Evolutionary conservation across 1,284 basidiomycete species (phyloP).

Genomic region (Mycena sp.): DNA sequence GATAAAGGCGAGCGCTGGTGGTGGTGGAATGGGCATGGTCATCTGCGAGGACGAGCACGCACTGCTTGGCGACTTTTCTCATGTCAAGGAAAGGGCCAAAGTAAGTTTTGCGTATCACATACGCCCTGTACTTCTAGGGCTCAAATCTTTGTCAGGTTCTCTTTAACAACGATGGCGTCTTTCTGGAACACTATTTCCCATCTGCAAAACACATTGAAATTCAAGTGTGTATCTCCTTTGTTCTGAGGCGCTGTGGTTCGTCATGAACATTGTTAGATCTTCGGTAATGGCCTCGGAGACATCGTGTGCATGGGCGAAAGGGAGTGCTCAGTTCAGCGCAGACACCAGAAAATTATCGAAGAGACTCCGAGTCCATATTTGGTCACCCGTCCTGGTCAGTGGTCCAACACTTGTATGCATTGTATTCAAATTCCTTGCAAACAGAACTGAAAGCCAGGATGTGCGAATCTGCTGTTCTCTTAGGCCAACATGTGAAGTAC

Average conservation of each 20-base stretch:
- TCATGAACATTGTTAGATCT: slow-evolving; percentile 52
- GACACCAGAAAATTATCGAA: slow-evolving; percentile 82
- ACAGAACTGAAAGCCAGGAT: slow-evolving; percentile 41
- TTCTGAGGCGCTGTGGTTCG: not conserved
- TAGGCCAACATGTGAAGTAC: slow-evolving; percentile 64
- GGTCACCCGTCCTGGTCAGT: slow-evolving; percentile 46
- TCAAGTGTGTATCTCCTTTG: slow-evolving; percentile 53
- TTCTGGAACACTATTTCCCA: slow-evolving; percentile 70
- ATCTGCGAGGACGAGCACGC: slow-evolving; percentile 60
- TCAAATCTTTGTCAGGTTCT: slow-evolving; percentile 46
- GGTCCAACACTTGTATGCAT: not conserved
- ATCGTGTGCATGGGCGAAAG: slow-evolving; percentile 76
- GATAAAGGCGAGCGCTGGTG: slow-evolving; percentile 76
- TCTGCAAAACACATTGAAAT: slow-evolving; percentile 73
- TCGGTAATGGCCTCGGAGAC: slow-evolving; percentile 69
- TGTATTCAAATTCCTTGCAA: not conserved
- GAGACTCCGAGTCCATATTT: slow-evolving; percentile 71
- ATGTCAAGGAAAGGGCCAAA: slow-evolving; percentile 55
- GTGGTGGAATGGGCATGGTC: slow-evolving; percentile 77
- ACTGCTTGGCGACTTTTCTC: slow-evolving; percentile 48
- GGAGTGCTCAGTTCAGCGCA: slow-evolving; percentile 75
- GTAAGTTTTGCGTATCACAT: slow-evolving; percentile 46
- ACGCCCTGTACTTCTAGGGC: not conserved
- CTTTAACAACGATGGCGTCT: slow-evolving; percentile 65
- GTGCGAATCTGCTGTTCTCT: slow-evolving; percentile 59